Conservation (phyloP, 2,329 filamentous ascomycete species). For the Trichoderma arundinaceum region DNA sequence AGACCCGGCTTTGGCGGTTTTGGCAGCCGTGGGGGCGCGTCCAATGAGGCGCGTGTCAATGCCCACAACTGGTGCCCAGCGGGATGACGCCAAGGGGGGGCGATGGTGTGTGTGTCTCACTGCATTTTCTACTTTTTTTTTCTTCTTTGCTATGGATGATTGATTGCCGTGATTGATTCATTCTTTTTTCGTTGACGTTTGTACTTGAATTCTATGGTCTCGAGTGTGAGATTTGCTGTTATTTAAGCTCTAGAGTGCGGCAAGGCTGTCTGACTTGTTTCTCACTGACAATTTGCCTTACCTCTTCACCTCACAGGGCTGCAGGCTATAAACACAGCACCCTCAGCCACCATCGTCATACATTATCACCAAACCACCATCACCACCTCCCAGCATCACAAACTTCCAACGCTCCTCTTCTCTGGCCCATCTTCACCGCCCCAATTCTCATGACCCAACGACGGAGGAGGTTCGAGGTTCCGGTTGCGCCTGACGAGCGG, state of each 20-base stretch:
- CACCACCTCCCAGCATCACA: neutral
- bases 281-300: neutral
- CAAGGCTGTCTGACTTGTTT: neutral
- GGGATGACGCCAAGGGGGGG: neutral
- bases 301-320: too few species aligned
- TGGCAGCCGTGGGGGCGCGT: constrained; percentile 27
- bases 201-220: too few species aligned
- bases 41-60: constrained; percentile 36
- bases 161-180: too few species aligned
- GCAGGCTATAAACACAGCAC: too few species aligned
- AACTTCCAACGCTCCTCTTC: neutral
- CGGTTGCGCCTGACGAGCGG: constrained; percentile 42
- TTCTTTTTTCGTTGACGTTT: too few species aligned
- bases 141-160: neutral
- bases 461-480: constrained; percentile 43
- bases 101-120: constrained; percentile 4
- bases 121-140: neutral
- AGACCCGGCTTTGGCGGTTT: constrained; percentile 3
- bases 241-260: too few species aligned
- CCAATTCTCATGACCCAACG: constrained; percentile 36
- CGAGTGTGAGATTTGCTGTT: too few species aligned
- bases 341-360: neutral
- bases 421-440: neutral
- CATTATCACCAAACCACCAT: neutral
- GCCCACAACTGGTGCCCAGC: constrained; percentile 15